These are phyloP conservation scores for Venturiaceae sp. DNA, from an alignment of 2,329 filamentous ascomycete genomes.

Conservation along the genomic window DNA sequence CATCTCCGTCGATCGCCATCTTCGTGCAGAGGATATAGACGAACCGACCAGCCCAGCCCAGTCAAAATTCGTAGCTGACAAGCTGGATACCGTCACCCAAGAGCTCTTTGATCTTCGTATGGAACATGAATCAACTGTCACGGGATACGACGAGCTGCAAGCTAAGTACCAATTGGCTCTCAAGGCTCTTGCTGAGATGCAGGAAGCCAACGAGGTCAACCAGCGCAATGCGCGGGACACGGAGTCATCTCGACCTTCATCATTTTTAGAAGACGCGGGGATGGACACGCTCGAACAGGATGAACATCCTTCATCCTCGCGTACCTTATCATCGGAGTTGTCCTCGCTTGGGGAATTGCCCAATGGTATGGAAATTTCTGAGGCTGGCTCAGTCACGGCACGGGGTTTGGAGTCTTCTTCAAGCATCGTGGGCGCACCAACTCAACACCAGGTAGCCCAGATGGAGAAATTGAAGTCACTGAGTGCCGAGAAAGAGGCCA, in stretches of 20 bases:
- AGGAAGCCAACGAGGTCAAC: conserved; percentile 74
- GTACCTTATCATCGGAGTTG: conserved; percentile 87
- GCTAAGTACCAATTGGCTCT: conserved; percentile 88
- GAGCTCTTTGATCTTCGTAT: conserved; percentile 85
- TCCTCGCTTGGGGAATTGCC: conserved; percentile 72
- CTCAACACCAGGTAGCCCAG: conserved; percentile 20
- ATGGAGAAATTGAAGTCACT: conserved; percentile 61
- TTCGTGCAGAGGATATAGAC: conserved; percentile 21
- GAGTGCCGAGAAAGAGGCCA: conserved; percentile 66
- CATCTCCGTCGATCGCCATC: neutral
- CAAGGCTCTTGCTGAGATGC: conserved; percentile 70
- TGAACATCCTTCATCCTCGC: conserved; percentile 68
- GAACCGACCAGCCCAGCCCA: conserved; percentile 64
- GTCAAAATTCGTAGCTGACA: conserved; percentile 78
- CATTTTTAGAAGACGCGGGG: conserved; percentile 75
- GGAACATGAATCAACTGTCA: conserved; percentile 77
- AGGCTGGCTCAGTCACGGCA: conserved; percentile 35
- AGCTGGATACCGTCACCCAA: conserved; percentile 82
- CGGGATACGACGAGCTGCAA: conserved; percentile 71
- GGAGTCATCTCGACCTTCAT: conserved; percentile 55
- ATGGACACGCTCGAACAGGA: conserved; percentile 55
- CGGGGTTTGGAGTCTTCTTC: conserved; percentile 22
- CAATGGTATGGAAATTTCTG: conserved; percentile 30
- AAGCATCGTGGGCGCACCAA: conserved; percentile 11
- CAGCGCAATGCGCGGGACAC: conserved; percentile 24